Conservation (phyloP, 1,139 yeast genomes). For the Candida sp. region DNA sequence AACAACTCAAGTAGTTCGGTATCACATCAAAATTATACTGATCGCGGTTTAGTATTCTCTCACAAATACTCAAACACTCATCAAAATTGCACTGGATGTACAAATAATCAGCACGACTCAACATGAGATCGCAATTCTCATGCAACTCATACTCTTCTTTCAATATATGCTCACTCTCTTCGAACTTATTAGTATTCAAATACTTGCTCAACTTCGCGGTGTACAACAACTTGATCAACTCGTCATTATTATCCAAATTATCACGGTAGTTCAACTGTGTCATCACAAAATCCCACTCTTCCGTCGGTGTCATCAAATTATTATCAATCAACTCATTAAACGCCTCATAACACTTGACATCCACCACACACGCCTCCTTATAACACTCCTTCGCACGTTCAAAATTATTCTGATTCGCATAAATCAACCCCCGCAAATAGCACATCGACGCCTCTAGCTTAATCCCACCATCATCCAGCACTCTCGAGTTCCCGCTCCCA, state of each 20-base stretch:
- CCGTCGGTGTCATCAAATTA: slow-evolving; percentile 80
- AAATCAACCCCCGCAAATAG: slow-evolving; percentile 82
- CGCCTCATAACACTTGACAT: slow-evolving; percentile 94
- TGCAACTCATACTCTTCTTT: slow-evolving; percentile 74
- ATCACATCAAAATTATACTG: slow-evolving; percentile 73
- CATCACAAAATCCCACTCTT: slow-evolving; percentile 83
- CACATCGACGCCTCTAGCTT: slow-evolving; percentile 89
- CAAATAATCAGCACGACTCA: slow-evolving; percentile 71
- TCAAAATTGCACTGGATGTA: slow-evolving; percentile 83
- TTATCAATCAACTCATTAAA: slow-evolving; percentile 79
- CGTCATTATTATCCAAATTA: slow-evolving; percentile 75
- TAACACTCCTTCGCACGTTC: slow-evolving; percentile 89
- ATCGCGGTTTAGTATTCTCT: slow-evolving; percentile 63
- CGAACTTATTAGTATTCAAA: slow-evolving; percentile 58
- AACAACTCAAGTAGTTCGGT: slow-evolving; percentile 83
- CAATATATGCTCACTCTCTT: slow-evolving; percentile 69
- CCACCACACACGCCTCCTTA: slow-evolving; percentile 85
- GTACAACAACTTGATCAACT: slow-evolving; percentile 76
- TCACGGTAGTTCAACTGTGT: slow-evolving; percentile 70
- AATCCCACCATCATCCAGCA: slow-evolving; percentile 68
- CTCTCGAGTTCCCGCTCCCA: neutral
- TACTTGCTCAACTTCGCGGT: slow-evolving; percentile 79
- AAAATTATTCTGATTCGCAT: slow-evolving; percentile 82
- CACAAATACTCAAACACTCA: slow-evolving; percentile 78
- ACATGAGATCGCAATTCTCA: slow-evolving; percentile 70